phyloP scores from a whole-genome alignment of 2,329 filamentous ascomycete genomes.

The Diaporthe ampelina region DNA sequence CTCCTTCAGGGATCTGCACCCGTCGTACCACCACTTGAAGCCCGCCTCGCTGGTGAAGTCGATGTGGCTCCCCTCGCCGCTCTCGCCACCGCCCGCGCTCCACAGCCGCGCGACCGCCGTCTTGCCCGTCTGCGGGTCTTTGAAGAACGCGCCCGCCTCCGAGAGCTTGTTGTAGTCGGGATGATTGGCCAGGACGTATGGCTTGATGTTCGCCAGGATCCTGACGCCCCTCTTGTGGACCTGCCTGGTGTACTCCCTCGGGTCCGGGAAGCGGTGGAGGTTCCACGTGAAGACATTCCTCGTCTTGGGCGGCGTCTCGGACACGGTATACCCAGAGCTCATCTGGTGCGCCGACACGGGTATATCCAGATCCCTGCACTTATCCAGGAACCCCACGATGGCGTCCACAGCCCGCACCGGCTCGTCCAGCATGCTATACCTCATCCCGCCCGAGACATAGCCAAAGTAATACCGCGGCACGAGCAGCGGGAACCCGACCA shows the following conservation, averaged over 20 bases:
- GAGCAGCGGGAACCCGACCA: constrained; percentile 77
- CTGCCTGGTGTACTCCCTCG: constrained; percentile 71
- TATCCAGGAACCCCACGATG: constrained; percentile 71
- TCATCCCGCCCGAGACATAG: constrained; percentile 76
- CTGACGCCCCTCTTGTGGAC: constrained; percentile 76
- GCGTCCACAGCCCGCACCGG: constrained; percentile 67
- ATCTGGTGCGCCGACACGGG: constrained; percentile 80
- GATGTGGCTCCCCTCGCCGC: constrained; percentile 78
- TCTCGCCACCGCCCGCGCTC: constrained; percentile 80
- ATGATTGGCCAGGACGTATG: constrained; percentile 77
- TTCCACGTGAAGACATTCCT: constrained; percentile 82
- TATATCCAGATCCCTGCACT: constrained; percentile 75
- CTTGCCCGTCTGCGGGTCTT: constrained; percentile 64
- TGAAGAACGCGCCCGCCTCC: constrained; percentile 74
- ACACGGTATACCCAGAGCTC: constrained; percentile 80
- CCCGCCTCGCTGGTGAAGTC: constrained; percentile 79
- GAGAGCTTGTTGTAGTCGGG: constrained; percentile 75
- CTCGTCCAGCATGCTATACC: constrained; percentile 64
- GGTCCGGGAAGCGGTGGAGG: constrained; percentile 76
- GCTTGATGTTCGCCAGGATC: constrained; percentile 80
- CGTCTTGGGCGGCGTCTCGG: constrained; percentile 76
- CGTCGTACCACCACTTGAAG: constrained; percentile 80
- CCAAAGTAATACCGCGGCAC: constrained; percentile 81
- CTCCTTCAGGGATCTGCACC: constrained; percentile 72
- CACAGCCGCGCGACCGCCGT: constrained; percentile 74